Evolutionary conservation across 495 filamentous ascomycete genomes (phyloP).

Genomic region (Neurospora pannonica): DNA sequence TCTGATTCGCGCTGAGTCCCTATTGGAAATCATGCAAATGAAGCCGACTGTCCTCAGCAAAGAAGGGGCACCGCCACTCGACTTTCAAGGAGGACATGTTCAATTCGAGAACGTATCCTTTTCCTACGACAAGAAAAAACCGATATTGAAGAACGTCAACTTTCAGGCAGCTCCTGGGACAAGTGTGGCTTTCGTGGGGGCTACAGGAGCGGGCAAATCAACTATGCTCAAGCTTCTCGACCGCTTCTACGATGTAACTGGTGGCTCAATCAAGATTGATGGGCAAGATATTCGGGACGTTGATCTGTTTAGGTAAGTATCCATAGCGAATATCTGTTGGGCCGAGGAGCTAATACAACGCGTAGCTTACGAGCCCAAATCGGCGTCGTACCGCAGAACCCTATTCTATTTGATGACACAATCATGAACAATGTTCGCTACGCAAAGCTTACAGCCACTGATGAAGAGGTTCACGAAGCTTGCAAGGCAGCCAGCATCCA

Average conservation of each 20-base stretch:
- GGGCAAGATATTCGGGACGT: slow-evolving; percentile 63
- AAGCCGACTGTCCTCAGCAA: slow-evolving; percentile 52
- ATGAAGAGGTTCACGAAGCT: slow-evolving; percentile 76
- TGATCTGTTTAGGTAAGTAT: slow-evolving; percentile 43
- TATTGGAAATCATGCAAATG: slow-evolving; percentile 61
- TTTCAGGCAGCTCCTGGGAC: slow-evolving; percentile 51
- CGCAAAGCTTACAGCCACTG: slow-evolving; percentile 69
- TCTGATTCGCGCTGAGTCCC: slow-evolving; percentile 60
- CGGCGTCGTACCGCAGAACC: slow-evolving; percentile 87
- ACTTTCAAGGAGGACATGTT: slow-evolving; percentile 50
- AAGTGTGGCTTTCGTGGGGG: slow-evolving; percentile 68
- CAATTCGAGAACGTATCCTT: slow-evolving; percentile 58
- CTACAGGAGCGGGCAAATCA: slow-evolving; percentile 68
- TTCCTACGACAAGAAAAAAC: slow-evolving; percentile 60
- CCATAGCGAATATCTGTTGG: neutral
- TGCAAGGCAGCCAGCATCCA: slow-evolving; percentile 85
- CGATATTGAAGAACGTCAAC: slow-evolving; percentile 54
- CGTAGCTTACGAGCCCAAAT: slow-evolving; percentile 55
- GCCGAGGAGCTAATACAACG: slow-evolving; percentile 2
- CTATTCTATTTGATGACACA: slow-evolving; percentile 86
- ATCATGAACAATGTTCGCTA: slow-evolving; percentile 93
- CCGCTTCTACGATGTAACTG: slow-evolving; percentile 59
- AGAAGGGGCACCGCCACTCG: slow-evolving; percentile 44
- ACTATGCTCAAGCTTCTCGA: slow-evolving; percentile 64
- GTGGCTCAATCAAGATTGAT: slow-evolving; percentile 61